Conservation (phyloP, 257 asterid genomes). For the Solanum pennellii region DNA sequence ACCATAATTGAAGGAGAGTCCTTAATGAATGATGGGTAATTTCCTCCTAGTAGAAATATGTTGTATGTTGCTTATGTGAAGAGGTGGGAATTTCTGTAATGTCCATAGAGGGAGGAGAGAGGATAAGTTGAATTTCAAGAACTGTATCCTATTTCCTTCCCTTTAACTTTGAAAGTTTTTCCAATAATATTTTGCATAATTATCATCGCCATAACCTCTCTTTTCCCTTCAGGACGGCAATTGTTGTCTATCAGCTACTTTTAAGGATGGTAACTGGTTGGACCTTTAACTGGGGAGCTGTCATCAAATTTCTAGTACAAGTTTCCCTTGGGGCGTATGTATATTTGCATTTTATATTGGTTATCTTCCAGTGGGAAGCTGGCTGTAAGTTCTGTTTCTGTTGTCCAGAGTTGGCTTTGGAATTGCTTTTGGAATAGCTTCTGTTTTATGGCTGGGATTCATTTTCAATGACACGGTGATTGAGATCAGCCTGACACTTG, state of each 20-base stretch:
- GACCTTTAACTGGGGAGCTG: conserved; percentile 61
- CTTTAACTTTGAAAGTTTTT: not conserved
- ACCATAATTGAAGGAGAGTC: conserved; percentile 99
- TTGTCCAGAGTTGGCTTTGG: conserved; percentile 71
- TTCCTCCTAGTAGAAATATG: not conserved
- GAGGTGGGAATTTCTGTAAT: not conserved
- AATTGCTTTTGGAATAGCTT: conserved; percentile 76
- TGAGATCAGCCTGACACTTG: conserved; percentile 79
- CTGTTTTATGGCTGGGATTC: conserved; percentile 91
- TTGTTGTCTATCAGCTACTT: conserved; percentile 87
- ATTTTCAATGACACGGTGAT: conserved; percentile 97
- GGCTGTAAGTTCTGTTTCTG: conserved; percentile 13
- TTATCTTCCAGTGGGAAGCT: conserved; percentile 3
- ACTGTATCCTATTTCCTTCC: not conserved
- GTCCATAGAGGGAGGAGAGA: not conserved
- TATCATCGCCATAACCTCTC: not conserved
- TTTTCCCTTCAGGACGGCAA: conserved; percentile 74
- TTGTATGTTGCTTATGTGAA: not conserved
- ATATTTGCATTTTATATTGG: conserved; percentile 9
- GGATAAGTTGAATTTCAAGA: not conserved
- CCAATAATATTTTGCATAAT: not conserved
- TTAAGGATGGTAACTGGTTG: conserved; percentile 75
- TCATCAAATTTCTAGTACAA: conserved; percentile 53
- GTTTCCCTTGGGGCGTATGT: conserved; percentile 96
- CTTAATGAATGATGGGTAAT: conserved; percentile 94